Conservation (phyloP, 768 basidiomycete species). For the Suillus paluster region DNA sequence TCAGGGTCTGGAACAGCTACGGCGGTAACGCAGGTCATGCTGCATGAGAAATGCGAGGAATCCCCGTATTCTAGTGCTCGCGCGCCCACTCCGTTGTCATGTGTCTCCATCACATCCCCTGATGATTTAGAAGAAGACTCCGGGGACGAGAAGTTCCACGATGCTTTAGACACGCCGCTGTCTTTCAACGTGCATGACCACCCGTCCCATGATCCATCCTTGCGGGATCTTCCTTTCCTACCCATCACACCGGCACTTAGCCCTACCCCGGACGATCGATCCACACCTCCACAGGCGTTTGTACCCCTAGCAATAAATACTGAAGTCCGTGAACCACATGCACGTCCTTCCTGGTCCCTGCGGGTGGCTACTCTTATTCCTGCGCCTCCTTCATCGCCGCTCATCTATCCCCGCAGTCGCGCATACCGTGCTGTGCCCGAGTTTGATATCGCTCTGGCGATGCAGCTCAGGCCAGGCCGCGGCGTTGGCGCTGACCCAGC, state of each 20-base stretch:
- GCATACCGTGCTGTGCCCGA: constrained; percentile 46
- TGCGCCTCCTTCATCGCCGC: constrained; percentile 16
- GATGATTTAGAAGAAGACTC: constrained; percentile 8
- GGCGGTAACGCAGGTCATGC: background rate
- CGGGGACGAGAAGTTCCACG: constrained; percentile 38
- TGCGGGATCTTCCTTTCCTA: constrained; percentile 18
- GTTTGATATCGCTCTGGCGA: constrained; percentile 71
- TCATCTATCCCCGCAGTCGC: constrained; percentile 26
- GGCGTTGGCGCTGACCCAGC: constrained; percentile 74
- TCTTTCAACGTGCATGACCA: constrained; percentile 23
- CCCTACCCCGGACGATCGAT: background rate
- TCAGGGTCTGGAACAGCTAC: background rate
- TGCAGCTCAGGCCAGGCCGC: constrained; percentile 77
- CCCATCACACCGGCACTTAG: constrained; percentile 15
- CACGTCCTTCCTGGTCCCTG: constrained; percentile 35
- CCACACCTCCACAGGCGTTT: background rate
- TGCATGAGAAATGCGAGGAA: background rate
- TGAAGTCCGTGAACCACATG: constrained; percentile 19
- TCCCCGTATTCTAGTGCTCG: background rate
- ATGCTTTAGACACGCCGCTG: constrained; percentile 32
- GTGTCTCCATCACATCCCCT: background rate
- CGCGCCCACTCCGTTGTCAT: background rate
- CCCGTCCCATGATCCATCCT: constrained; percentile 17
- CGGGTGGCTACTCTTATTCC: constrained; percentile 28
- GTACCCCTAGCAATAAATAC: constrained; percentile 9